These are phyloP conservation scores for Dothideomycetes sp. DNA, from an alignment of 2,329 filamentous ascomycete genomes.

Conservation along the genomic window DNA sequence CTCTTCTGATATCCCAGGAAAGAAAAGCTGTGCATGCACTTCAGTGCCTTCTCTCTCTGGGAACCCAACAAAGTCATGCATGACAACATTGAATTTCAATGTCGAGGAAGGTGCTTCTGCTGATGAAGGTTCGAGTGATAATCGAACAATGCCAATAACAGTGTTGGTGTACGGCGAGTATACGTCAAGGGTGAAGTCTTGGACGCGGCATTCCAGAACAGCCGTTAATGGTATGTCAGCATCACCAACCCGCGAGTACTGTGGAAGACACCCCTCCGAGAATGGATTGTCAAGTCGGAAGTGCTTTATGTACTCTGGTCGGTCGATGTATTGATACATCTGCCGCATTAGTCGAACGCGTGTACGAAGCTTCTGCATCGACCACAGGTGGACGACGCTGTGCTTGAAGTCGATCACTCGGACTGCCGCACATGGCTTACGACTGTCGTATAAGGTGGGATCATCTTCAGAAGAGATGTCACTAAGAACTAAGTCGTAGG, in stretches of 20 bases:
- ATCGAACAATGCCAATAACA: slow-evolving; percentile 77
- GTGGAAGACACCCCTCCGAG: slow-evolving; percentile 76
- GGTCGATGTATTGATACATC: slow-evolving; percentile 91
- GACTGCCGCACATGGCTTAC: slow-evolving; percentile 83
- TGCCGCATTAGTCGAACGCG: slow-evolving; percentile 88
- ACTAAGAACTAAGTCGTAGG: slow-evolving; percentile 92
- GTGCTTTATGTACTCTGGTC: slow-evolving; percentile 88
- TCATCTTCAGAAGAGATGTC: slow-evolving; percentile 78
- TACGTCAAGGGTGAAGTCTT: slow-evolving; percentile 86
- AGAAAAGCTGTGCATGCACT: slow-evolving; percentile 93
- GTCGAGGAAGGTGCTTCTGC: slow-evolving; percentile 85
- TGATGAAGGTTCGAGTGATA: slow-evolving; percentile 87
- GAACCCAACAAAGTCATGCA: slow-evolving; percentile 92
- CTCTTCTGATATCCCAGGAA: slow-evolving; percentile 76
- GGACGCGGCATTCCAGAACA: slow-evolving; percentile 87
- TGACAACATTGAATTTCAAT: slow-evolving; percentile 95
- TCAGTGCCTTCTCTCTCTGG: slow-evolving; percentile 91
- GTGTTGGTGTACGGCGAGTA: slow-evolving; percentile 86
- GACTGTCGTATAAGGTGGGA: slow-evolving; percentile 55
- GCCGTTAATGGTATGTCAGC: slow-evolving; percentile 84
- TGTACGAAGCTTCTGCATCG: slow-evolving; percentile 79
- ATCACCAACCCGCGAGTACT: slow-evolving; percentile 86
- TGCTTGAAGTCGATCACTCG: slow-evolving; percentile 86
- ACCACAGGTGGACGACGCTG: slow-evolving; percentile 83
- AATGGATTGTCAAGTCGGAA: slow-evolving; percentile 91